Conservation (phyloP, 2,329 filamentous ascomycete genomes). For the Colletotrichum eleusines region DNA sequence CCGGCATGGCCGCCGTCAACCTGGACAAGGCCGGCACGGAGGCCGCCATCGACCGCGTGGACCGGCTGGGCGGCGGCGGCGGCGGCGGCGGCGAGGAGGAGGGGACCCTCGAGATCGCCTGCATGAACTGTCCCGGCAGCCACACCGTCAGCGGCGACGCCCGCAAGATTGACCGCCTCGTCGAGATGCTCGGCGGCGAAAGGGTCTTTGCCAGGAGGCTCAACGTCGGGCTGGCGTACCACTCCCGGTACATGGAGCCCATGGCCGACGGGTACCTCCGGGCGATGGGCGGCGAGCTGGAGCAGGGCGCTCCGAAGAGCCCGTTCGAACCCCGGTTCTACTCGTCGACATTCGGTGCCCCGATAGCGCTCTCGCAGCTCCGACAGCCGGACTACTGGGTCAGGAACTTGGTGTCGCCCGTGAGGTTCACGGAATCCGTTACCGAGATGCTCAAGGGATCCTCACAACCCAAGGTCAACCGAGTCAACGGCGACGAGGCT, state of each 20-base stretch:
- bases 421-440: slow-evolving; percentile 59
- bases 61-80: slow-evolving; percentile 15
- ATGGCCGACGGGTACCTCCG: slow-evolving; percentile 53
- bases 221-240: slow-evolving; percentile 64
- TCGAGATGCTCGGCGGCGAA: slow-evolving; percentile 48
- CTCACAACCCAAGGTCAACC: not conserved
- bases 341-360: slow-evolving; percentile 27
- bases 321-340: slow-evolving; percentile 25
- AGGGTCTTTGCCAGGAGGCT: slow-evolving; percentile 61
- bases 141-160: slow-evolving; percentile 59
- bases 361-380: slow-evolving; percentile 10
- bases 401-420: slow-evolving; percentile 55
- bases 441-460: slow-evolving; percentile 46
- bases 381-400: slow-evolving; percentile 58
- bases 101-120: slow-evolving; percentile 53
- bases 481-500: not conserved
- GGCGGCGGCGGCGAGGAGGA: slow-evolving; percentile 16
- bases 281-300: slow-evolving; percentile 26
- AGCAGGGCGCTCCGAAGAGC: slow-evolving; percentile 18
- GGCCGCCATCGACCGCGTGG: slow-evolving; percentile 46
- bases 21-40: slow-evolving; percentile 48
- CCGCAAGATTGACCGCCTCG: slow-evolving; percentile 47
- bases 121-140: slow-evolving; percentile 66
- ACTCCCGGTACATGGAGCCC: slow-evolving; percentile 64
- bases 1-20: slow-evolving; percentile 56